phyloP scores from a whole-genome alignment of 495 filamentous ascomycete genomes.

The Penicillium bialowiezense region DNA sequence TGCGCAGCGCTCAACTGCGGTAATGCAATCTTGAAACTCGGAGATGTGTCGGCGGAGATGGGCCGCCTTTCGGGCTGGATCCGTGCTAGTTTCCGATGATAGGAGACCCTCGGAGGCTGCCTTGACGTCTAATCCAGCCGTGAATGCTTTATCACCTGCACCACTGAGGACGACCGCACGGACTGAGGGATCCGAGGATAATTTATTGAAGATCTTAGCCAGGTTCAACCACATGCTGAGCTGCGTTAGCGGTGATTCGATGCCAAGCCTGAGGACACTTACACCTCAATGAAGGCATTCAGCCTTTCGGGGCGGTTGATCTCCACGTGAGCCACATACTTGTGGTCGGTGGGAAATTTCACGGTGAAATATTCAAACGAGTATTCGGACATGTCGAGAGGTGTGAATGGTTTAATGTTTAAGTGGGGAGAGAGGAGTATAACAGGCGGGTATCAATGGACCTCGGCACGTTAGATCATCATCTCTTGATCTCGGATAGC shows the following conservation, averaged over 20 bases:
- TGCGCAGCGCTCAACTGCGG: constrained; percentile 76
- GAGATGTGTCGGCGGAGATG: constrained; percentile 62
- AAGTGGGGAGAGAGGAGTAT: neutral
- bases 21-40: constrained; percentile 77
- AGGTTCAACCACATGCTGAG: constrained; percentile 86
- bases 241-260: constrained; percentile 3
- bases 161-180: constrained; percentile 81
- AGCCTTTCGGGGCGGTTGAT: constrained; percentile 88
- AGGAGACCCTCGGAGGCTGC: constrained; percentile 47
- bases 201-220: constrained; percentile 63
- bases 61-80: constrained; percentile 66
- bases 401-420: neutral
- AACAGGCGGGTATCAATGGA: neutral
- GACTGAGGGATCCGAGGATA: constrained; percentile 70
- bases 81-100: constrained; percentile 28
- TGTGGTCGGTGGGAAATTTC: constrained; percentile 58
- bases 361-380: constrained; percentile 74
- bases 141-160: constrained; percentile 81
- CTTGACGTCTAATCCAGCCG: constrained; percentile 75
- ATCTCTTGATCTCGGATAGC: no score
- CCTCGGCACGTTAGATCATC: neutral
- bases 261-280: constrained; percentile 15
- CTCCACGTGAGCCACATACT: constrained; percentile 83
- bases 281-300: constrained; percentile 83
- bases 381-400: constrained; percentile 26